phyloP scores from a whole-genome alignment of 2,329 filamentous ascomycete genomes.

The Byssothecium circinans region DNA sequence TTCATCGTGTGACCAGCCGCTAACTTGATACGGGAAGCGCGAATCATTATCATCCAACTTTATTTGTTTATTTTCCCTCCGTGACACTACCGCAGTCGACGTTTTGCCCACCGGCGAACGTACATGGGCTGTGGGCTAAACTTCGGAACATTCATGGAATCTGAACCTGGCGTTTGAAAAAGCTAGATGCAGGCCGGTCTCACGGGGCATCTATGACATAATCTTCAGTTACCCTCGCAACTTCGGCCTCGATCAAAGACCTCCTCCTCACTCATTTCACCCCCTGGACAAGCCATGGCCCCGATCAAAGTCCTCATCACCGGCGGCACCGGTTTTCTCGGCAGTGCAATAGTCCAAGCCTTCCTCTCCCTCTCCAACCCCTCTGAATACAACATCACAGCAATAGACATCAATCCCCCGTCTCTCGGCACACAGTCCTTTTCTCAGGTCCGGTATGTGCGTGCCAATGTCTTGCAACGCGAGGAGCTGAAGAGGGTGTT shows the following conservation, averaged over 20 bases:
- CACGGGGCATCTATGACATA: no score
- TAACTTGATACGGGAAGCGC: no score
- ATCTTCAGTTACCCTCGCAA: no score
- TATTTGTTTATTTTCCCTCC: no score
- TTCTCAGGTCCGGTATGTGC: constrained; percentile 36
- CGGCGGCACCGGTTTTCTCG: constrained; percentile 53
- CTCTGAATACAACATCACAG: constrained; percentile 44
- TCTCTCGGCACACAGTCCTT: constrained; percentile 30
- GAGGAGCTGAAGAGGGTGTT: constrained; percentile 52
- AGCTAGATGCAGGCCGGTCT: no score
- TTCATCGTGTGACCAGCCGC: no score
- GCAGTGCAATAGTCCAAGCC: constrained; percentile 44
- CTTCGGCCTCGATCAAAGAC: neutral
- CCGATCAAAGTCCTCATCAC: constrained; percentile 46
- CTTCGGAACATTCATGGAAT: no score
- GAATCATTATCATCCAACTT: no score
- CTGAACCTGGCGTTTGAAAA: no score
- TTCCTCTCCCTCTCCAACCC: constrained; percentile 30
- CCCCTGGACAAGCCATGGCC: constrained; percentile 22
- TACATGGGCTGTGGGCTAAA: no score
- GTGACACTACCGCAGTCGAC: no score
- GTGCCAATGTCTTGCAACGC: constrained; percentile 45
- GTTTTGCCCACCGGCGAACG: no score
- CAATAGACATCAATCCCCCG: constrained; percentile 45
- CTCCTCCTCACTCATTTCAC: neutral